phyloP scores from a whole-genome alignment of 2,329 filamentous ascomycete species.

The Dendrostoma leiphaemia region DNA sequence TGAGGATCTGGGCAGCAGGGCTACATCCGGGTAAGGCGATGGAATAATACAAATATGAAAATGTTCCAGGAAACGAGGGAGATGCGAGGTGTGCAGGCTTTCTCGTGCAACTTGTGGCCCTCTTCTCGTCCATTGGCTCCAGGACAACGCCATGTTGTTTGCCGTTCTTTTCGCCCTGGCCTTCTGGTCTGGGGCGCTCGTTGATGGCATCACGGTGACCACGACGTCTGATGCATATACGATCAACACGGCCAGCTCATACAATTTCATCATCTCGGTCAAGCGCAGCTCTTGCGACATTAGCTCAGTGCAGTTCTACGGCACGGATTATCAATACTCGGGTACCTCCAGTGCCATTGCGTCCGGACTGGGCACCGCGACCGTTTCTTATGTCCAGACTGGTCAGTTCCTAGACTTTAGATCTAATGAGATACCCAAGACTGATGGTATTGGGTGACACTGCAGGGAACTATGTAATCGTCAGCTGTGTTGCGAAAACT shows the following conservation, averaged over 20 bases:
- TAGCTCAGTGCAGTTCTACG: slow-evolving; percentile 49
- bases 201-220: not conserved
- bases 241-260: not conserved
- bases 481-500: slow-evolving; percentile 50
- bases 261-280: not conserved
- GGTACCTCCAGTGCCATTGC: slow-evolving; percentile 48
- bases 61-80: too few relatives aligned
- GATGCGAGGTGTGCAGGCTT: too few relatives aligned
- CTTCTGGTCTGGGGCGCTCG: not conserved
- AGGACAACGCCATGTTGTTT: too few relatives aligned
- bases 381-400: slow-evolving; percentile 37
- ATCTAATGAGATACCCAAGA: not conserved
- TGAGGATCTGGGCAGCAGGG: too few relatives aligned
- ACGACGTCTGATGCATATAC: not conserved
- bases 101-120: too few relatives aligned
- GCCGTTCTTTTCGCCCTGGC: not conserved
- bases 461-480: slow-evolving; percentile 48
- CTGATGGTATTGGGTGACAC: not conserved
- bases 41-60: too few relatives aligned
- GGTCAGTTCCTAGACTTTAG: not conserved
- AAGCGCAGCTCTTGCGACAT: slow-evolving; percentile 45
- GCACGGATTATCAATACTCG: slow-evolving; percentile 48
- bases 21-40: too few relatives aligned
- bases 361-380: slow-evolving; percentile 49
- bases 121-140: too few relatives aligned